These are phyloP conservation scores for Pestalotiopsis sp. DNA, from an alignment of 2,329 filamentous ascomycete species.

Conservation along the genomic window DNA sequence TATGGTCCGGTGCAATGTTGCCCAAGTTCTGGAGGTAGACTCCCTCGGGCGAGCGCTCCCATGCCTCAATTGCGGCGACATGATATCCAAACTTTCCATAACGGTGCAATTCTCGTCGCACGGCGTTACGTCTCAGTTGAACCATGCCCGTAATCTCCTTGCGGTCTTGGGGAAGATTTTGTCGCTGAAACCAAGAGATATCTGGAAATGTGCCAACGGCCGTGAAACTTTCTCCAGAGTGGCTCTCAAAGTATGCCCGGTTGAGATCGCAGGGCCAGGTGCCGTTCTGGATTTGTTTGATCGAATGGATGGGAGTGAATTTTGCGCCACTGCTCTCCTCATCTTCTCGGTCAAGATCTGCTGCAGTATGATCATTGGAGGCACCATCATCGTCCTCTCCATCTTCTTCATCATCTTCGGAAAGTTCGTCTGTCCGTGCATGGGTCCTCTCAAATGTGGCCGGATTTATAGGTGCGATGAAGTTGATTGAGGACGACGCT, in stretches of 20 bases:
- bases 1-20: constrained; percentile 37
- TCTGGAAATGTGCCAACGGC: constrained; percentile 13
- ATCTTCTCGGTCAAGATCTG: background rate
- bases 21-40: constrained; percentile 33
- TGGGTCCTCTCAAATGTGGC: background rate
- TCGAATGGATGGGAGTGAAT: background rate
- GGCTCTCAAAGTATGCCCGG: background rate
- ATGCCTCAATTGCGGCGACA: constrained; percentile 41
- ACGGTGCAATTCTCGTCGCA: constrained; percentile 22
- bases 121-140: constrained; percentile 16
- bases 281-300: constrained; percentile 7
- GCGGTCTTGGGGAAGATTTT: constrained; percentile 25
- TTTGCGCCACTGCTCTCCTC: background rate
- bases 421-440: background rate
- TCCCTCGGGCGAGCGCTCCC: constrained; percentile 46
- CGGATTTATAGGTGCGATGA: background rate
- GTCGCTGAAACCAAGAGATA: constrained; percentile 12
- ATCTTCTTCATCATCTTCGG: constrained; percentile 10
- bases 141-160: constrained; percentile 24
- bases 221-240: constrained; percentile 8
- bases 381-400: constrained; percentile 4
- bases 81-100: constrained; percentile 29
- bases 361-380: background rate
- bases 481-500: constrained; percentile 3
- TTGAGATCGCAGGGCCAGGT: constrained; percentile 12